Percentiles rank a stretch among this genome's conserved stretches.
Evolutionary conservation across 2,329 filamentous ascomycete genomes (phyloP).

Genomic region (Aspergillus spinulosporus): DNA sequence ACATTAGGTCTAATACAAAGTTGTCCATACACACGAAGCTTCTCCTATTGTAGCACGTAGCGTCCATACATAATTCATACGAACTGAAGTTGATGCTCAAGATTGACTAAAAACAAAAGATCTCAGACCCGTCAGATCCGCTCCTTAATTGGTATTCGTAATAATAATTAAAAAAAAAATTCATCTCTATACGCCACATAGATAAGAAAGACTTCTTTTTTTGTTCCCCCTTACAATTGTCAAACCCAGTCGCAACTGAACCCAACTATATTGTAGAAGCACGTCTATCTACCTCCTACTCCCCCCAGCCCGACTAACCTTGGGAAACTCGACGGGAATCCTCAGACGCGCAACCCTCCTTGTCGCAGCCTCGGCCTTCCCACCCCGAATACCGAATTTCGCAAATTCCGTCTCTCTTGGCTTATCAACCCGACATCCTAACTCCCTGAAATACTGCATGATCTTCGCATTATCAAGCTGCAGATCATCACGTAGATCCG

Average conservation of each 20-base stretch:
- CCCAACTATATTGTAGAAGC: not conserved
- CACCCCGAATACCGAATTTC: conserved; percentile 52
- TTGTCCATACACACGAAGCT: not conserved
- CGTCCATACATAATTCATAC: no score
- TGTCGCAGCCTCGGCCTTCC: conserved; percentile 56
- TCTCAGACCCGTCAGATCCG: no score
- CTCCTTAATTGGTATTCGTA: no score
- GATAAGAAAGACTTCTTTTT: not conserved
- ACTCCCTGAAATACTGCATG: conserved; percentile 47
- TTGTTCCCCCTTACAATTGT: not conserved
- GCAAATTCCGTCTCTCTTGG: conserved; percentile 44
- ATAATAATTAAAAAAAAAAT: no score
- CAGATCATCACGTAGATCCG: conserved; percentile 48
- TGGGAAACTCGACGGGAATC: conserved; percentile 81
- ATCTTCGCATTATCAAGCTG: conserved; percentile 38
- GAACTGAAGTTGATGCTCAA: no score
- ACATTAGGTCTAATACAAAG: conserved; percentile 8
- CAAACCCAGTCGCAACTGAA: not conserved
- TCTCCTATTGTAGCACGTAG: not conserved
- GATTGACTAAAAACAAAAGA: no score
- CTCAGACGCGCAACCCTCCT: conserved; percentile 66
- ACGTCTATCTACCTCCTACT: conserved; percentile 1
- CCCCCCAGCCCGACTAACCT: conserved; percentile 48
- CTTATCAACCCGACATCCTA: conserved; percentile 48
- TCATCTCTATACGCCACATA: no score